These are phyloP conservation scores for Xylaria palmicola DNA, from an alignment of 495 filamentous ascomycete species.

Conservation along the genomic window DNA sequence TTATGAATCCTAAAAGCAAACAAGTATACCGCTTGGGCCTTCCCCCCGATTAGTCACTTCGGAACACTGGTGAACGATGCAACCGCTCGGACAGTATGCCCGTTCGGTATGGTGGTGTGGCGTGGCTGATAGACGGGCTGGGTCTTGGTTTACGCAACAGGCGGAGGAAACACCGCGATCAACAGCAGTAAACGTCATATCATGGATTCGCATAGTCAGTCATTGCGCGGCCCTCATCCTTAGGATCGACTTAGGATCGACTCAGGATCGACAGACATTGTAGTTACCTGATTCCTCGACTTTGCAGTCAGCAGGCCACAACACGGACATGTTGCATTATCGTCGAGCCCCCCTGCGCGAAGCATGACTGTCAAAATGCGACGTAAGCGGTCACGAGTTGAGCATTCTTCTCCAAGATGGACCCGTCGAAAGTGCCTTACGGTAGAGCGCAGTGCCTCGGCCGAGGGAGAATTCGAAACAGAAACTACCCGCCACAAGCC, in stretches of 20 bases:
- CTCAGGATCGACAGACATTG: background rate
- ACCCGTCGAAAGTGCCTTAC: background rate
- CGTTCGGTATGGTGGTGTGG: background rate
- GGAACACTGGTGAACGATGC: too few relatives aligned
- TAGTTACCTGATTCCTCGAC: background rate
- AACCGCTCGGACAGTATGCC: background rate
- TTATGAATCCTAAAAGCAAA: too few relatives aligned
- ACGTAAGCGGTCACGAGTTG: background rate
- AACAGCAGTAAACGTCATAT: background rate
- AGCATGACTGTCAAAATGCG: background rate
- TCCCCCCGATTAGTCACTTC: too few relatives aligned
- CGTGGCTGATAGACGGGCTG: conserved; percentile 2
- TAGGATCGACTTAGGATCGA: too few relatives aligned
- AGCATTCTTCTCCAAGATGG: background rate
- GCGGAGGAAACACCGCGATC: background rate
- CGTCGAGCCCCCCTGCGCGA: background rate
- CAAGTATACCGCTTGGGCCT: background rate
- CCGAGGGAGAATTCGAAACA: background rate
- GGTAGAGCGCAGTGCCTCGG: background rate
- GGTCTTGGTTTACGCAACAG: background rate
- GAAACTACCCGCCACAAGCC: background rate
- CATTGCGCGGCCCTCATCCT: background rate
- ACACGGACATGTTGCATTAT: background rate
- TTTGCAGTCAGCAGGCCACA: background rate
- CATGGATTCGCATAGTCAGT: background rate